These are phyloP conservation scores for Musa troglodytarum DNA, from an alignment of 176 grass and related monocot species.

Conservation along the genomic window DNA sequence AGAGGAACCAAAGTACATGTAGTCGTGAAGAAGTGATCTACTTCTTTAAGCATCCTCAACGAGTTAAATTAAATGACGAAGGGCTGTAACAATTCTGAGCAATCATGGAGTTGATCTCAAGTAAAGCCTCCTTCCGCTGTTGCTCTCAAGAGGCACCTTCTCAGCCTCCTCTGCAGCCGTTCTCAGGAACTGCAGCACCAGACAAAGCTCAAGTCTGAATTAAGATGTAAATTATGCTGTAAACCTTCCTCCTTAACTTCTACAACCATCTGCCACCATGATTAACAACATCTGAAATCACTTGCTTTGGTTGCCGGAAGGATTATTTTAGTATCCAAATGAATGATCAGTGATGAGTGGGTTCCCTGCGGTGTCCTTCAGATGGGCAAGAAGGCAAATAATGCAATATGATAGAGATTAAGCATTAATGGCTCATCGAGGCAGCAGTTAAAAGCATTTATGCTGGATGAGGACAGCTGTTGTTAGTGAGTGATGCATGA, in stretches of 20 bases:
- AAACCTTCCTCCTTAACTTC: not conserved
- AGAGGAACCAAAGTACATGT: not conserved
- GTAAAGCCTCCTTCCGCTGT: too few relatives aligned
- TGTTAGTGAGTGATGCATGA: not conserved
- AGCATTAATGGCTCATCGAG: not conserved
- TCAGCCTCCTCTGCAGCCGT: not conserved
- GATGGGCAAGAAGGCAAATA: not conserved
- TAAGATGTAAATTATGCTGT: not conserved
- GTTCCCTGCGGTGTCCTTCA: not conserved
- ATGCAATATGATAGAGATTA: not conserved
- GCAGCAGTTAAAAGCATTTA: not conserved
- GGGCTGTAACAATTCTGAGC: too few relatives aligned
- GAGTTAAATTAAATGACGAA: too few relatives aligned
- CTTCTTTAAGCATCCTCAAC: not conserved
- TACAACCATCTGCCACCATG: not conserved
- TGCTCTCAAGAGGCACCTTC: not conserved
- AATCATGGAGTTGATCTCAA: too few relatives aligned
- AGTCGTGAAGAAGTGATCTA: not conserved
- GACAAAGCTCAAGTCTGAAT: too few relatives aligned
- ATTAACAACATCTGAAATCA: not conserved
- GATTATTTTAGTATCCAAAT: not conserved
- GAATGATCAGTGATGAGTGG: not conserved
- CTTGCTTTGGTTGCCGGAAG: not conserved
- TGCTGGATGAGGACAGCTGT: not conserved
- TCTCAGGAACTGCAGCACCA: not conserved